A percentile compares a stretch with the other conserved stretches of the same genome.
Conservation (phyloP, 2,329 filamentous ascomycete species). For the Teratosphaeria viscida region DNA sequence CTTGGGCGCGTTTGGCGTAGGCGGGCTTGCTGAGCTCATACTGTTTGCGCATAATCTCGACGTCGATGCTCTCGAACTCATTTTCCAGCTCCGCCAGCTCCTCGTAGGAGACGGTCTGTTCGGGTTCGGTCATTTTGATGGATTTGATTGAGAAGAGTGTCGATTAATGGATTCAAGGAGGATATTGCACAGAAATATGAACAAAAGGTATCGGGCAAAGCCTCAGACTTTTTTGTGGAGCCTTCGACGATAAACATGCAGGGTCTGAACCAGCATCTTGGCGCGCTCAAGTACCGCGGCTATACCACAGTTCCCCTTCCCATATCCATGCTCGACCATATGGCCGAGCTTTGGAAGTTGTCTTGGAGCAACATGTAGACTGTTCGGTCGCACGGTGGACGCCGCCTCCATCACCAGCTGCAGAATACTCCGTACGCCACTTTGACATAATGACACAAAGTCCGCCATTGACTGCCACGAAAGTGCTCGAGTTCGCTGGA, state of each 20-base stretch:
- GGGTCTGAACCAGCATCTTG: too few relatives aligned
- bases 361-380: conserved; percentile 1
- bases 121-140: conserved; percentile 11
- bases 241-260: too few relatives aligned
- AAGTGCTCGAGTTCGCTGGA: conserved; percentile 57
- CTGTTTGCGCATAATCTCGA: conserved; percentile 55
- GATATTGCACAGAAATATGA: too few relatives aligned
- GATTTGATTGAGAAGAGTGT: neutral
- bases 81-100: conserved; percentile 70
- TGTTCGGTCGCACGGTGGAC: neutral
- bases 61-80: conserved; percentile 74
- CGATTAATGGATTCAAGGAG: too few relatives aligned
- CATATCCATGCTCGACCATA: neutral
- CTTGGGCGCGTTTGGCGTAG: conserved; percentile 63
- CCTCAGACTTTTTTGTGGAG: too few relatives aligned
- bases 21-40: conserved; percentile 57
- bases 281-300: neutral
- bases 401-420: neutral
- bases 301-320: neutral
- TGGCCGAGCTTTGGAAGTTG: neutral
- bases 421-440: conserved; percentile 3
- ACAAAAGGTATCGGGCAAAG: too few relatives aligned
- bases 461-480: conserved; percentile 46
- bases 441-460: conserved; percentile 17
- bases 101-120: conserved; percentile 51